phyloP scores from a whole-genome alignment of 148 eudicot species.

The Hydrangea macrophylla region DNA sequence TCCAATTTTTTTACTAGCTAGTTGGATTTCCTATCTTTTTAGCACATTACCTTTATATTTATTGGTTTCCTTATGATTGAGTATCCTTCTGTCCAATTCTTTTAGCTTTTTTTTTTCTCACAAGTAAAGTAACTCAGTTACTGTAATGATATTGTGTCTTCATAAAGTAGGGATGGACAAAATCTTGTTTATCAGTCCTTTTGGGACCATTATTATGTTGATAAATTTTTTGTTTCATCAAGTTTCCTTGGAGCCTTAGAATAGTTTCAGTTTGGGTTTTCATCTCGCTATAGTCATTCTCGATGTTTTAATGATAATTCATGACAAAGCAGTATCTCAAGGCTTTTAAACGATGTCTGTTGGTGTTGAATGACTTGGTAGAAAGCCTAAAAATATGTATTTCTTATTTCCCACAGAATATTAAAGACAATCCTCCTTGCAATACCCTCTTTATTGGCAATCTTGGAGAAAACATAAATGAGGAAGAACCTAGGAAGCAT shows the following conservation, averaged over 20 bases:
- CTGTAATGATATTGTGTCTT: too few species aligned
- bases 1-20: neutral
- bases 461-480: constrained; percentile 86
- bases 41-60: neutral
- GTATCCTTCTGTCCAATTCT: too few species aligned
- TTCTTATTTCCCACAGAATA: constrained; percentile 57
- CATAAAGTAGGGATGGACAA: neutral
- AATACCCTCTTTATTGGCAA: constrained; percentile 95
- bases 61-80: neutral
- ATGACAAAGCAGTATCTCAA: too few species aligned
- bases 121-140: too few species aligned
- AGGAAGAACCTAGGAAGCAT: constrained; percentile 92
- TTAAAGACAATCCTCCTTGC: constrained; percentile 97
- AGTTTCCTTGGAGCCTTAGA: neutral
- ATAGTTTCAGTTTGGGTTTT: neutral
- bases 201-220: too few species aligned
- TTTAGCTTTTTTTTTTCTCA: too few species aligned
- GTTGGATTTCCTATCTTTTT: constrained; percentile 1
- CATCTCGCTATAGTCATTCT: too few species aligned
- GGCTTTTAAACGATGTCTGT: neutral
- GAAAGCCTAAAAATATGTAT: too few species aligned
- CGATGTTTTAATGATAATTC: neutral
- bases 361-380: neutral
- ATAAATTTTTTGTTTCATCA: neutral
- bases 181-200: too few species aligned